Base-by-base conservation (phyloP, 164 flowering plant species). In the Nymphaea thermarum region DNA sequence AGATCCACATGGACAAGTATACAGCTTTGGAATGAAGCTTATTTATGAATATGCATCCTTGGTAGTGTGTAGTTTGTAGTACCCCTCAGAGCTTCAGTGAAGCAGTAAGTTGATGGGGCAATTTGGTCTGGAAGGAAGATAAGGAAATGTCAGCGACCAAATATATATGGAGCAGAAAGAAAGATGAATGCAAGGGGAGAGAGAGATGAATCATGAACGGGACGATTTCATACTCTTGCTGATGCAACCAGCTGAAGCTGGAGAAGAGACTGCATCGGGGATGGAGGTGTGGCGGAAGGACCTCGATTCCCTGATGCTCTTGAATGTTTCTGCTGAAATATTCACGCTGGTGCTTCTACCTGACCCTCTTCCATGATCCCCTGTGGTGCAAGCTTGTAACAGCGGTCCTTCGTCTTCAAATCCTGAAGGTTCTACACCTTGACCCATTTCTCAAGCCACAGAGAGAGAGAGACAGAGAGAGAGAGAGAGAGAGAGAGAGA, bases 201-300 rank as follows among this genome's bases (percentile, higher is more conserved):
- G n/a, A 62, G 8, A 6, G 18, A 62, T 14, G 25, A 17, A 62
- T 62, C 8, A 18, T 62, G 6, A 25, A 6, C 18, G n/a, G 14
- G 6, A 62, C 18, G 8, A 25, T 11, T 62, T 11, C 36, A 6
- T 80, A 88, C 97, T 93, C 83, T 64, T 81, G 42, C 81, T 60
- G 43, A 81, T 62, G 79, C 85, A 87, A 42, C 96, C 98, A 25
- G 36, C 36, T 25, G 36, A 25, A 25, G 36, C 36, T 69, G 98
- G 98, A 66, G 98, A 91, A 65, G 96, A 91, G 66, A 85, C 90
- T 70, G 98, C 84, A 81, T 93, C 86, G 47, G 96, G 84, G 71
- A 89, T 81, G 70, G 78, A 83, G 67, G 96, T 78, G 15, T 61
- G 61, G 76, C 87, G 70, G 61, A 87, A 84, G 63, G 96, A 87